Conservation (phyloP, 345 rosid genomes). For the Kandelia obovata region DNA sequence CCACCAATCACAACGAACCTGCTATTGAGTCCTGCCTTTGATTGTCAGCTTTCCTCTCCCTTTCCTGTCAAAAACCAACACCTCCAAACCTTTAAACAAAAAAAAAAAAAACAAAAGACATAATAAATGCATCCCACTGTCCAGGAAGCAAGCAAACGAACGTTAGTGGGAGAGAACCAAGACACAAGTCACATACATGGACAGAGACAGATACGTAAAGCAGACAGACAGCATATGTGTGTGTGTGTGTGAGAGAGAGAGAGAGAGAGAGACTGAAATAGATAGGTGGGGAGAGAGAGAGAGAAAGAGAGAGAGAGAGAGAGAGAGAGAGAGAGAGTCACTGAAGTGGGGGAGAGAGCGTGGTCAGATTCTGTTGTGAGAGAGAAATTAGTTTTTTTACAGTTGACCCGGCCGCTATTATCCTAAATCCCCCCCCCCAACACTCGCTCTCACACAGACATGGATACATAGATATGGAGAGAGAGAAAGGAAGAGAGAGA, state of each 20-base stretch:
- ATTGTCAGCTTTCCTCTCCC: constrained; percentile 35
- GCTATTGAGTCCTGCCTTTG: constrained; percentile 45
- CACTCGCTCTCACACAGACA: constrained; percentile 8
- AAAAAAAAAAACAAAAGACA: neutral
- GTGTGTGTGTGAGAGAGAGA: constrained; percentile 4
- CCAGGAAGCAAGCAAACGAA: constrained; percentile 1
- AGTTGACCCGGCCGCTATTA: constrained; percentile 82
- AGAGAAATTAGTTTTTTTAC: constrained; percentile 56
- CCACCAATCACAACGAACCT: constrained; percentile 34
- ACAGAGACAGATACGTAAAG: constrained; percentile 39
- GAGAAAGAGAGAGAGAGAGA: constrained; percentile 19
- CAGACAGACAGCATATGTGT: constrained; percentile 25
- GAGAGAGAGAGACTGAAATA: constrained; percentile 16
- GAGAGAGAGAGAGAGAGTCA: constrained; percentile 25
- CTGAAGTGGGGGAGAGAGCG: constrained; percentile 59
- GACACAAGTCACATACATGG: constrained; percentile 30
- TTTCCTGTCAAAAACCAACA: constrained; percentile 48
- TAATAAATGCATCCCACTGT: neutral
- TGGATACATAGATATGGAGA: constrained; percentile 2
- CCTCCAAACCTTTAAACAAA: constrained; percentile 15
- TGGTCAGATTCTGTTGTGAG: constrained; percentile 72
- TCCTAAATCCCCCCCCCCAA: constrained; percentile 27
- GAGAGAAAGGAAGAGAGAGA: neutral
- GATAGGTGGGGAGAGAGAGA: constrained; percentile 23
- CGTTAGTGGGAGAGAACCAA: constrained; percentile 15